phyloP scores from a whole-genome alignment of 1,139 yeast genomes.

The Pichia sp. region DNA sequence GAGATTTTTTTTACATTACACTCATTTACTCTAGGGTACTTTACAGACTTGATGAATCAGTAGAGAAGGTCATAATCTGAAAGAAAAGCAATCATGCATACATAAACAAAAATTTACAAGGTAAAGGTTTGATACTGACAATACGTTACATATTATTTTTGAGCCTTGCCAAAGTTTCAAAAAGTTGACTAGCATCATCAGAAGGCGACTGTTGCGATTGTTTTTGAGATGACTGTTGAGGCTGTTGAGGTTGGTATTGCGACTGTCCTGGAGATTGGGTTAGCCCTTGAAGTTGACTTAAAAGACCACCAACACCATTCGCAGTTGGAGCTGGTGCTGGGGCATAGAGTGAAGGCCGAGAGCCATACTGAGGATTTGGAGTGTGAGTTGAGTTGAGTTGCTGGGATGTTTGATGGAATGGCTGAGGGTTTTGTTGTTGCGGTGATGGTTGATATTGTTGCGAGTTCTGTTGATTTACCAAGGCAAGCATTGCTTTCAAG shows the following conservation, averaged over 20 bases:
- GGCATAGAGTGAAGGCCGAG: neutral
- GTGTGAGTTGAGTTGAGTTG: slow-evolving; percentile 3
- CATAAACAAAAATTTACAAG: neutral
- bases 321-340: neutral
- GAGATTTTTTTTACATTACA: no score
- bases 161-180: slow-evolving; percentile 30
- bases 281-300: slow-evolving; percentile 7
- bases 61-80: no score
- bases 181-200: slow-evolving; percentile 21
- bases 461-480: slow-evolving; percentile 16
- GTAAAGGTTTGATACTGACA: slow-evolving; percentile 49
- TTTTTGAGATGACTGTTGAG: slow-evolving; percentile 10
- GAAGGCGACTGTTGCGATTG: slow-evolving; percentile 12
- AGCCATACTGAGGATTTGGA: neutral
- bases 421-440: slow-evolving; percentile 10
- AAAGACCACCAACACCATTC: slow-evolving; percentile 6
- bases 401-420: slow-evolving; percentile 8
- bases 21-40: no score
- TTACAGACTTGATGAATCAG: no score
- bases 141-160: slow-evolving; percentile 28
- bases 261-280: slow-evolving; percentile 1
- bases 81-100: no score
- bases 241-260: slow-evolving; percentile 2
- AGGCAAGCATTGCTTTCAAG: slow-evolving; percentile 13
- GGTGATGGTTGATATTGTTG: slow-evolving; percentile 15